phyloP scores from a whole-genome alignment of 148 eudicot genomes.

The Agrostemma githago region DNA sequence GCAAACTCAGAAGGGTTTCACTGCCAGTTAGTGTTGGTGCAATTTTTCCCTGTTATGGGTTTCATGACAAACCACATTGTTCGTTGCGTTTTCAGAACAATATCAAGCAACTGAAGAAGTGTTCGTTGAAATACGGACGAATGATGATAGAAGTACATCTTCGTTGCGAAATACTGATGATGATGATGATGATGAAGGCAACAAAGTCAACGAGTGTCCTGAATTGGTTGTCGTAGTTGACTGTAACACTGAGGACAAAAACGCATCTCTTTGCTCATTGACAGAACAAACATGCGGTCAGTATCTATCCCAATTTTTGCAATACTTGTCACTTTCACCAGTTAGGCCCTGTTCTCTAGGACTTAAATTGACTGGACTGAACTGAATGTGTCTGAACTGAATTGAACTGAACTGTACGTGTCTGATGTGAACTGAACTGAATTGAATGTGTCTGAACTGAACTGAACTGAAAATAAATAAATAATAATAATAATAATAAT shows the following conservation, averaged over 20 bases:
- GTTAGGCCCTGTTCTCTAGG: neutral
- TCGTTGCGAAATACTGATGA: neutral
- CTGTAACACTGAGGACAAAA: neutral
- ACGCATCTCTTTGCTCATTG: neutral
- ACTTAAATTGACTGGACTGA: too few relatives aligned
- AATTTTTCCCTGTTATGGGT: too few relatives aligned
- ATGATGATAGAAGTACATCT: neutral
- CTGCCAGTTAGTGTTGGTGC: too few relatives aligned
- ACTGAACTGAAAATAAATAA: too few relatives aligned
- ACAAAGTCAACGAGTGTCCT: conserved; percentile 1
- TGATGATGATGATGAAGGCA: neutral
- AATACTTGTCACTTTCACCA: neutral
- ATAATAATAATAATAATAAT: too few relatives aligned
- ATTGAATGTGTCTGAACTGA: too few relatives aligned
- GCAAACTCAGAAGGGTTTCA: neutral
- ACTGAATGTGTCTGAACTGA: too few relatives aligned
- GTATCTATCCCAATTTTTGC: neutral
- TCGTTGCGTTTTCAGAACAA: too few relatives aligned
- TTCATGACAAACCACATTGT: too few relatives aligned
- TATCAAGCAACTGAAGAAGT: neutral
- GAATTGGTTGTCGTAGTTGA: neutral
- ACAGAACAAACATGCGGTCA: neutral
- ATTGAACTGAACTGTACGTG: too few relatives aligned
- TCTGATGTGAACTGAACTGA: too few relatives aligned
- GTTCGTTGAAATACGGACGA: neutral